phyloP scores from a whole-genome alignment of 108 stramenopile genomes.

The Cyclotella cryptica region DNA sequence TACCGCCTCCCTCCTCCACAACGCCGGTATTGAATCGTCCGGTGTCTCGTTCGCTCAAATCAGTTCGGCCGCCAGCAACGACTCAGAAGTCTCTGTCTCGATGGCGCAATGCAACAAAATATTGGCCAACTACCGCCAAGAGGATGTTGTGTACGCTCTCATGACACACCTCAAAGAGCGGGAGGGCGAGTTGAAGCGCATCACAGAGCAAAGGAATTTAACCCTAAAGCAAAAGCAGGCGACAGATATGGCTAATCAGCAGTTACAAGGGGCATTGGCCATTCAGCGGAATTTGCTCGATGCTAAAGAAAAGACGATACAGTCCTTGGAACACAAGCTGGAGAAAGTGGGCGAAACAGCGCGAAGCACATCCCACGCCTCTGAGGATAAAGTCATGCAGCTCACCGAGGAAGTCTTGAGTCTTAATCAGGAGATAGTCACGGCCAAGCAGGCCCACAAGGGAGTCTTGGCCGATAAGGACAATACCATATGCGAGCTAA shows the following conservation, averaged over 20 bases:
- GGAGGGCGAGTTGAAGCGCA: constrained; percentile 32
- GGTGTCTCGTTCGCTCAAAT: neutral
- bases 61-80: neutral
- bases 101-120: constrained; percentile 6
- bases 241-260: constrained; percentile 20
- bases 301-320: constrained; percentile 30
- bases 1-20: constrained; percentile 14
- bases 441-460: constrained; percentile 13
- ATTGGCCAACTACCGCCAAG: constrained; percentile 22
- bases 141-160: constrained; percentile 39
- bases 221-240: constrained; percentile 15
- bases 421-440: neutral
- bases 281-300: constrained; percentile 12
- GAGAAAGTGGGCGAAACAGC: neutral
- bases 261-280: constrained; percentile 9
- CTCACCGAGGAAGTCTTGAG: constrained; percentile 14
- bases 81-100: neutral
- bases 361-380: neutral
- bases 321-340: constrained; percentile 19
- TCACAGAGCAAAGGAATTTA: constrained; percentile 19
- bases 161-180: constrained; percentile 43
- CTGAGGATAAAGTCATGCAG: constrained; percentile 23
- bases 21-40: neutral
- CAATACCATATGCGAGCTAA: constrained; percentile 29
- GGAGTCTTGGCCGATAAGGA: constrained; percentile 31